These are phyloP conservation scores for Eucalyptus cloeziana DNA, from an alignment of 345 rosid genomes.

Conservation along the genomic window DNA sequence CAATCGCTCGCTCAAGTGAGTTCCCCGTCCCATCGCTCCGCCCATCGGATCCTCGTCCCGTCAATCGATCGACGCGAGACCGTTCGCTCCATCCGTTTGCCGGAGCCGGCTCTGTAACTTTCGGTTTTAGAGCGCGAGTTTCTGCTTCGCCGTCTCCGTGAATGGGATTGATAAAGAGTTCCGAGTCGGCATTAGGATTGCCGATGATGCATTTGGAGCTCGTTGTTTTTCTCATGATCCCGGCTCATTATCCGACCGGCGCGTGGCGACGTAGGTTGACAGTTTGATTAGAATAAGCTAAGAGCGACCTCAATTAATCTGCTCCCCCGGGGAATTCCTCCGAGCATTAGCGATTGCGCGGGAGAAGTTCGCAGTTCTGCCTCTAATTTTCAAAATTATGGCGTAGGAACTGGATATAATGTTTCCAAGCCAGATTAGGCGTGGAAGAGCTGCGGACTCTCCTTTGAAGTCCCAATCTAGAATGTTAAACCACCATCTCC, in stretches of 20 bases:
- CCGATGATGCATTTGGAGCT: neutral
- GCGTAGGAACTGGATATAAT: neutral
- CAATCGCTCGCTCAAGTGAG: conserved; percentile 76
- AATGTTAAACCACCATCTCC: neutral
- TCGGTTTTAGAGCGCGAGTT: neutral
- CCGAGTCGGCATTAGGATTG: neutral
- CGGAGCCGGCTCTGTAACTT: neutral
- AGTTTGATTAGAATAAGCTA: neutral
- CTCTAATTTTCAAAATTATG: neutral
- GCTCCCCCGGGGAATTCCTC: neutral
- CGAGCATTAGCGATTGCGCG: neutral
- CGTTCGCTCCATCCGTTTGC: neutral
- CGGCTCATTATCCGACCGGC: neutral
- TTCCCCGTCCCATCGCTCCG: neutral
- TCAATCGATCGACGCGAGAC: neutral
- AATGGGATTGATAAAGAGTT: neutral
- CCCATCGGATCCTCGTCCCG: too few relatives aligned
- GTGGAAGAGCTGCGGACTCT: neutral
- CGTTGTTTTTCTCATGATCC: neutral
- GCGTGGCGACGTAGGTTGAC: neutral
- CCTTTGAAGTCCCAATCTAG: neutral
- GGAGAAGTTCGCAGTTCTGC: neutral
- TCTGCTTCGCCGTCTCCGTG: neutral
- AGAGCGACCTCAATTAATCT: neutral
- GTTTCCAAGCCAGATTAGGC: neutral